A percentile compares a stretch with the other conserved stretches of the same genome.
These are phyloP conservation scores for Boletus coffeatus DNA, from an alignment of 1,284 basidiomycete species.

Conservation along the genomic window DNA sequence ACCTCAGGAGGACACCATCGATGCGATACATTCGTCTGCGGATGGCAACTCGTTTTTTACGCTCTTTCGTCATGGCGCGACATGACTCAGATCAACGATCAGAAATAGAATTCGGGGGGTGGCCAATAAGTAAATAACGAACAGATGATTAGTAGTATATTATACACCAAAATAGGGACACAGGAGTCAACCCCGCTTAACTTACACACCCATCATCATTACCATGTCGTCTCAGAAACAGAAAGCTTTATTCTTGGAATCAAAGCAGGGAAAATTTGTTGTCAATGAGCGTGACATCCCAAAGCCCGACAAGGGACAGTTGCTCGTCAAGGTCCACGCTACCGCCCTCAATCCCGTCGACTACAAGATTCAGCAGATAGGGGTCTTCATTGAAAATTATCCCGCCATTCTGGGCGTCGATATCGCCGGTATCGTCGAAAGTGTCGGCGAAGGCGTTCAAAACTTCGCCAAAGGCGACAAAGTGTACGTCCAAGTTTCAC, in stretches of 20 bases:
- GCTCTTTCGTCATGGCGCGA: conserved; percentile 26
- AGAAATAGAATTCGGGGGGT: conserved; percentile 28
- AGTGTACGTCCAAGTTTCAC: conserved; percentile 26
- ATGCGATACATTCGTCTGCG: conserved; percentile 27
- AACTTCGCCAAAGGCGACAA: conserved; percentile 36
- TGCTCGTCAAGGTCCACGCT: conserved; percentile 40
- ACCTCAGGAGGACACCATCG: conserved; percentile 25
- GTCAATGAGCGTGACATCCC: conserved; percentile 28
- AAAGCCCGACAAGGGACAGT: conserved; percentile 35
- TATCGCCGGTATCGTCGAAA: conserved; percentile 39
- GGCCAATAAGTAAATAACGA: conserved; percentile 28
- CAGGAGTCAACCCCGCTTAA: background rate
- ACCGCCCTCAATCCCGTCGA: conserved; percentile 46
- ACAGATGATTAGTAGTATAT: conserved; percentile 14
- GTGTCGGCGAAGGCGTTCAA: conserved; percentile 34
- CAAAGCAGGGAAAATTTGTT: conserved; percentile 21
- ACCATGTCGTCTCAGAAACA: conserved; percentile 23
- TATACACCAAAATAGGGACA: conserved; percentile 6
- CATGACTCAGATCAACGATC: conserved; percentile 23
- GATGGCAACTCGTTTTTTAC: conserved; percentile 29
- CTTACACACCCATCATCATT: conserved; percentile 10
- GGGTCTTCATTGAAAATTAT: conserved; percentile 22
- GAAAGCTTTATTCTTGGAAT: conserved; percentile 24
- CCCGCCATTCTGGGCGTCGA: conserved; percentile 42
- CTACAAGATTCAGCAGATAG: conserved; percentile 34